Evolutionary conservation across 768 basidiomycete genomes (phyloP).

Genomic region (Heimioporus sp.): DNA sequence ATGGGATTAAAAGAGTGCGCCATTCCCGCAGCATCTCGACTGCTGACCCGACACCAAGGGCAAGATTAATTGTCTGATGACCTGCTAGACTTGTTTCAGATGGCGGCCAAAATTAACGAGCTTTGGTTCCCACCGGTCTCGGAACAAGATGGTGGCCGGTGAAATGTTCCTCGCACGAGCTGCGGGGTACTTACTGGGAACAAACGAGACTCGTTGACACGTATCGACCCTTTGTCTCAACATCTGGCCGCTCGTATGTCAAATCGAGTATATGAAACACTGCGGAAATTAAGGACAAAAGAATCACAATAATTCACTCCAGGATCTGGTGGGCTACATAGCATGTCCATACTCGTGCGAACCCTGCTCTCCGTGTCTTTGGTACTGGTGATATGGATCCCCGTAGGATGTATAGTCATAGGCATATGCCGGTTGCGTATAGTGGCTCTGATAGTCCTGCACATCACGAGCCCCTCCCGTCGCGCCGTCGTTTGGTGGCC

Average conservation of each 20-base stretch:
- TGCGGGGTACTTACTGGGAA: too few relatives aligned
- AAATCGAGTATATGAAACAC: conserved; percentile 30
- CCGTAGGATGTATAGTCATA: conserved; percentile 30
- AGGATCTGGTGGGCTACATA: conserved; percentile 22
- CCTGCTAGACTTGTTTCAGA: not conserved
- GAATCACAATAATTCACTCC: conserved; percentile 15
- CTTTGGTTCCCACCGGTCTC: not conserved
- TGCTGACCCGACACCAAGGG: not conserved
- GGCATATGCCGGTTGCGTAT: conserved; percentile 19
- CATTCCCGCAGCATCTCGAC: not conserved
- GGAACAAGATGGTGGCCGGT: not conserved
- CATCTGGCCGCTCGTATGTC: conserved; percentile 3
- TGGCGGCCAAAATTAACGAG: not conserved
- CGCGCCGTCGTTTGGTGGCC: conserved; percentile 31
- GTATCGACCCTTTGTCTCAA: too few relatives aligned
- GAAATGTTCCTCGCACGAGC: too few relatives aligned
- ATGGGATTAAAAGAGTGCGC: too few relatives aligned
- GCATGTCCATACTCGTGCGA: conserved; percentile 32
- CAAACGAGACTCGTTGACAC: too few relatives aligned
- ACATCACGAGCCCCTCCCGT: conserved; percentile 39
- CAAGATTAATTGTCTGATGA: not conserved
- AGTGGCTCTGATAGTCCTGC: conserved; percentile 35
- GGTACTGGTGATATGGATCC: conserved; percentile 27
- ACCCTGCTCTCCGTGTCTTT: conserved; percentile 29
- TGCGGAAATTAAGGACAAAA: conserved; percentile 6